Evolutionary conservation across 345 rosid species (phyloP).

Genomic region (Rubroshorea leprosula): DNA sequence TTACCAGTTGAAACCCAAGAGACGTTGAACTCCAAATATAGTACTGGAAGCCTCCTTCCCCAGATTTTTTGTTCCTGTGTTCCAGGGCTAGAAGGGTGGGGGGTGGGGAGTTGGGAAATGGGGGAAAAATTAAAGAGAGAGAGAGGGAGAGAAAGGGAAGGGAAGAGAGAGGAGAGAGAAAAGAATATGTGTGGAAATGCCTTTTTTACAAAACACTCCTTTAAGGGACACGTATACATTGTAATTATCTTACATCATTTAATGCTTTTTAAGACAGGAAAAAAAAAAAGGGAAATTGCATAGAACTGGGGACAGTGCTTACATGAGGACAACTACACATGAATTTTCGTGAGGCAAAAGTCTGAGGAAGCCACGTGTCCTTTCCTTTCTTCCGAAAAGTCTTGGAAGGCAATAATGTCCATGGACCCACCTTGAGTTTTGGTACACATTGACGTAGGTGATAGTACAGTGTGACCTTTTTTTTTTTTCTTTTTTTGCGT

Average conservation of each 20-base stretch:
- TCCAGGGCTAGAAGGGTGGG: slow-evolving; percentile 10
- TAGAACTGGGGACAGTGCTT: slow-evolving; percentile 14
- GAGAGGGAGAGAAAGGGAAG: slow-evolving; percentile 13
- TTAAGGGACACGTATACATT: slow-evolving; percentile 44
- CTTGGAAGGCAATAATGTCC: slow-evolving; percentile 22
- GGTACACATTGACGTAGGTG: too few species aligned
- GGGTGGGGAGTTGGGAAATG: too few species aligned
- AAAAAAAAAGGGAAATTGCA: too few species aligned
- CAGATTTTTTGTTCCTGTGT: not conserved
- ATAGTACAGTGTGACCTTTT: too few species aligned
- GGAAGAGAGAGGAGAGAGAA: not conserved
- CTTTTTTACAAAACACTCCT: slow-evolving; percentile 9
- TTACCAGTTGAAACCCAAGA: slow-evolving; percentile 32
- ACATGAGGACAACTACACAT: slow-evolving; percentile 26
- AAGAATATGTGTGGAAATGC: slow-evolving; percentile 8
- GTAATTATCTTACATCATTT: slow-evolving; percentile 30
- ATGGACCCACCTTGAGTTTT: too few species aligned
- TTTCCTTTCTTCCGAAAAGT: slow-evolving; percentile 15
- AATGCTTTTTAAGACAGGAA: slow-evolving; percentile 19
- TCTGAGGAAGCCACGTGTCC: slow-evolving; percentile 43
- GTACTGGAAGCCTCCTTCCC: slow-evolving; percentile 12
- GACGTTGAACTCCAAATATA: slow-evolving; percentile 16
- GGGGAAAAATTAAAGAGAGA: too few species aligned
- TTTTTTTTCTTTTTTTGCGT: too few species aligned
- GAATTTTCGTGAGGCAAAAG: slow-evolving; percentile 23